phyloP scores from a whole-genome alignment of 2,329 filamentous ascomycete genomes.

The Aureobasidium pullulans region DNA sequence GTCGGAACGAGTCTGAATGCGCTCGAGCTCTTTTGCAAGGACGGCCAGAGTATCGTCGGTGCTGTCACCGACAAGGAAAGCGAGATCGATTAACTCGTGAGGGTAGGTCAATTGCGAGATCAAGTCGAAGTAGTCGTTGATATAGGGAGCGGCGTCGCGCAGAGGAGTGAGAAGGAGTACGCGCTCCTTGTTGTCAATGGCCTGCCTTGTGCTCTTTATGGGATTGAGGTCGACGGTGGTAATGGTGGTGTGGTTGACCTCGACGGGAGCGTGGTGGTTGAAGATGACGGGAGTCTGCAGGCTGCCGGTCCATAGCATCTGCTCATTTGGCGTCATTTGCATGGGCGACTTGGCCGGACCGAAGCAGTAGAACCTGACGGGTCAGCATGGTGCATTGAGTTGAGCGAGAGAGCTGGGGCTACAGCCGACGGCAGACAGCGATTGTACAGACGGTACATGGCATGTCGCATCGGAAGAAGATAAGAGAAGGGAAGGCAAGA shows the following conservation, averaged over 20 bases:
- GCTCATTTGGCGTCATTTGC: conserved; percentile 88
- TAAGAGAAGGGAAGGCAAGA: background rate
- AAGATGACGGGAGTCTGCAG: conserved; percentile 89
- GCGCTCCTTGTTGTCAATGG: conserved; percentile 72
- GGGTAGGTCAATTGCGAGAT: conserved; percentile 86
- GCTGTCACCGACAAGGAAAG: conserved; percentile 88
- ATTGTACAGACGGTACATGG: background rate
- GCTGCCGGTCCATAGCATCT: conserved; percentile 80
- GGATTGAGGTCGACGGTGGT: conserved; percentile 75
- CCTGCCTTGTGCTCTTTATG: conserved; percentile 72
- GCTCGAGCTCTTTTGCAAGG: conserved; percentile 74
- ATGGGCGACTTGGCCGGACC: conserved; percentile 92
- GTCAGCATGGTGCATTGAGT: background rate
- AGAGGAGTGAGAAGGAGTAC: conserved; percentile 89
- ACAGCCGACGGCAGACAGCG: background rate
- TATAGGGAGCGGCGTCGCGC: conserved; percentile 74
- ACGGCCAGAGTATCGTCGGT: conserved; percentile 86
- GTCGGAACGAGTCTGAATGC: conserved; percentile 71
- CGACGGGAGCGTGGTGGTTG: conserved; percentile 85
- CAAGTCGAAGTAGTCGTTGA: conserved; percentile 90
- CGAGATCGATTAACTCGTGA: conserved; percentile 89
- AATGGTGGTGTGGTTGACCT: conserved; percentile 75
- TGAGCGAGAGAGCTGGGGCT: background rate
- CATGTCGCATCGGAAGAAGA: background rate
- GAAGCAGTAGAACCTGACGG: conserved; percentile 89